A percentile compares a stretch with the other conserved stretches of the same genome.
These are phyloP conservation scores for Psilocybe tampanensis DNA, from an alignment of 768 basidiomycete species.

Conservation along the genomic window DNA sequence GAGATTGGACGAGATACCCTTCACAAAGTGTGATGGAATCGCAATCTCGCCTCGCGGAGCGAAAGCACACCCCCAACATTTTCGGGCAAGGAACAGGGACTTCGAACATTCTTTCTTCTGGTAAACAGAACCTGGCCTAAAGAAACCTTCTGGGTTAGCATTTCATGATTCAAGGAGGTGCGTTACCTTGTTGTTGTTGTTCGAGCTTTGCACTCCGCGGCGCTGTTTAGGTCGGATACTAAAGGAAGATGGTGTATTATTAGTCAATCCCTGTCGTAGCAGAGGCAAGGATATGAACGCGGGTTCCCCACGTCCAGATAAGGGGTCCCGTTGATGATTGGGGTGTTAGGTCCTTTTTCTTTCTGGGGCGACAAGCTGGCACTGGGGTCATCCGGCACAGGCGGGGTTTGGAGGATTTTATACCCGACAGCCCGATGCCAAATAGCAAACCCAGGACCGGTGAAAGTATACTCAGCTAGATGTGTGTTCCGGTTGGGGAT, in stretches of 20 bases:
- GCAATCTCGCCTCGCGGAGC: neutral
- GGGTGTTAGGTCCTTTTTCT: too few relatives aligned
- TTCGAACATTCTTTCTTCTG: neutral
- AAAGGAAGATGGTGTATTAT: neutral
- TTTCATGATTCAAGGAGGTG: neutral
- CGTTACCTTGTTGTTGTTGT: neutral
- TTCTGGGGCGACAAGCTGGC: too few relatives aligned
- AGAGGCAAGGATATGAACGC: neutral
- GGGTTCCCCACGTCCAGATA: neutral
- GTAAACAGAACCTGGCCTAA: neutral
- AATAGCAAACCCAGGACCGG: too few relatives aligned
- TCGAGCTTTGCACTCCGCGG: neutral
- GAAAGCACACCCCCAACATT: neutral
- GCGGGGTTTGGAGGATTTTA: too few relatives aligned
- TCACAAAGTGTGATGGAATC: neutral
- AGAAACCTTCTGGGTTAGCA: neutral
- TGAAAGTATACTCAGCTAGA: too few relatives aligned
- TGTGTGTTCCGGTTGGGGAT: too few relatives aligned
- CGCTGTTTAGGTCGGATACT: neutral
- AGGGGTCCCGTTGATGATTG: too few relatives aligned
- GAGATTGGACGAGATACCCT: neutral
- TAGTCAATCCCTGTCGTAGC: neutral
- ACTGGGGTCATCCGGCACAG: too few relatives aligned
- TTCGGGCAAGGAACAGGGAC: neutral
- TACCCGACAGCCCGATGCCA: too few relatives aligned